Conservation (phyloP, 2,329 filamentous ascomycete species). For the Teratosphaeria epicoccoides region DNA sequence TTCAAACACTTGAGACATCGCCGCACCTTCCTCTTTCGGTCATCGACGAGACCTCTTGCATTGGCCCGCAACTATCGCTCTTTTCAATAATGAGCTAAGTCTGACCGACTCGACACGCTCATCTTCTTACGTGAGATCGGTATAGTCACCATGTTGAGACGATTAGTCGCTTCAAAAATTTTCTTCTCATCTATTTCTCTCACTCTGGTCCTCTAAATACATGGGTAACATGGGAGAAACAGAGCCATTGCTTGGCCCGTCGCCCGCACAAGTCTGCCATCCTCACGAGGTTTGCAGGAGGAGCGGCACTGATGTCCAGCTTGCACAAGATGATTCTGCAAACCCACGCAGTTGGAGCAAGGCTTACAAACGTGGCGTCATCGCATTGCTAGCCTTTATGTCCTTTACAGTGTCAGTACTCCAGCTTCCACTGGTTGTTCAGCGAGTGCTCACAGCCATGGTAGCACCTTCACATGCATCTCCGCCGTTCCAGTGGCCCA, state of each 20-base stretch:
- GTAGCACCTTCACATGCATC: constrained; percentile 25
- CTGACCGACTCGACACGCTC: too few species aligned
- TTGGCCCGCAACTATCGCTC: too few species aligned
- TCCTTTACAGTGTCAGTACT: constrained; percentile 45
- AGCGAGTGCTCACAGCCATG: constrained; percentile 1
- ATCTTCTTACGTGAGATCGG: not conserved
- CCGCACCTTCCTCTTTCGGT: not conserved
- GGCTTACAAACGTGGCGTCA: constrained; percentile 41
- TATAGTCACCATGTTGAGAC: not conserved
- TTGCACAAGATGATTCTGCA: constrained; percentile 29
- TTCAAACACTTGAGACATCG: not conserved
- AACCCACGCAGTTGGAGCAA: constrained; percentile 46
- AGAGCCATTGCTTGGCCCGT: not conserved
- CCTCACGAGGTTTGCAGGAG: not conserved
- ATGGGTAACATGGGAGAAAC: not conserved
- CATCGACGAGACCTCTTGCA: too few species aligned
- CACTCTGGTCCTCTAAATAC: not conserved
- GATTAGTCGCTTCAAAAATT: not conserved
- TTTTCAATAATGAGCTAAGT: too few species aligned
- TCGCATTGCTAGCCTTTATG: constrained; percentile 43
- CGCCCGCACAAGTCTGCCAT: not conserved
- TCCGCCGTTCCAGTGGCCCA: constrained; percentile 21
- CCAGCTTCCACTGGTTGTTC: not conserved
- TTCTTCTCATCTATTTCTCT: not conserved
- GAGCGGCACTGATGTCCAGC: not conserved